Conservation (phyloP, 768 basidiomycete genomes). For the Suillus clintonianus region DNA sequence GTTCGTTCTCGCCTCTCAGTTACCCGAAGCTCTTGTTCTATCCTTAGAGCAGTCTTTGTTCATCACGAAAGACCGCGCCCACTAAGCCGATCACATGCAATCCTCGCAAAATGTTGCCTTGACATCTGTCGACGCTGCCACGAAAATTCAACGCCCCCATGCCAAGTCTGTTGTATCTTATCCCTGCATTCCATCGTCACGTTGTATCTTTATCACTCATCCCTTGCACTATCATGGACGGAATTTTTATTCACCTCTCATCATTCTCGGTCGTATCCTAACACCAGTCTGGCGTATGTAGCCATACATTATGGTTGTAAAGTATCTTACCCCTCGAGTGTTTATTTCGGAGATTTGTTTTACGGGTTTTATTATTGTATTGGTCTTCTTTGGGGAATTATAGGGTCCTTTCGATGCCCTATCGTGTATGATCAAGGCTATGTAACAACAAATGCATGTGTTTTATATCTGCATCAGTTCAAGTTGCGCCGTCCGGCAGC, state of each 20-base stretch:
- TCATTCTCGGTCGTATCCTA: conserved; percentile 17
- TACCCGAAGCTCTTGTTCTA: background rate
- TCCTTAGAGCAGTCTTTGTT: background rate
- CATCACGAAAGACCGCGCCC: background rate
- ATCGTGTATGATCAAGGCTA: conserved; percentile 5
- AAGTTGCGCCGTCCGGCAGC: conserved; percentile 5
- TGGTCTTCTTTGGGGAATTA: conserved; percentile 4
- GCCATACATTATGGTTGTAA: conserved; percentile 40
- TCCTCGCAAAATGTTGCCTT: background rate
- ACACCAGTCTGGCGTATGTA: conserved; percentile 28
- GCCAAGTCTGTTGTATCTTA: conserved; percentile 28
- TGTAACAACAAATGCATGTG: conserved; percentile 7
- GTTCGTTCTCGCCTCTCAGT: background rate
- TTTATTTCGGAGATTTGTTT: conserved; percentile 8
- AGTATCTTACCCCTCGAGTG: conserved; percentile 27
- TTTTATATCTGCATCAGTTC: background rate
- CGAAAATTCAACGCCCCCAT: conserved; percentile 29
- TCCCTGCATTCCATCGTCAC: conserved; percentile 18
- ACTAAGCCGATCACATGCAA: background rate
- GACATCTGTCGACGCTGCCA: conserved; percentile 19
- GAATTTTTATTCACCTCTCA: conserved; percentile 9
- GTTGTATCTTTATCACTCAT: conserved; percentile 40
- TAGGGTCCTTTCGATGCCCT: background rate
- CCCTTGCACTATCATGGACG: conserved; percentile 12
- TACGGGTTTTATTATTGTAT: conserved; percentile 5